Evolutionary conservation across 2,329 filamentous ascomycete species (phyloP), one percentile per base, ranked within the genome.

Genomic region (Sordariomycetes sp.): DNA sequence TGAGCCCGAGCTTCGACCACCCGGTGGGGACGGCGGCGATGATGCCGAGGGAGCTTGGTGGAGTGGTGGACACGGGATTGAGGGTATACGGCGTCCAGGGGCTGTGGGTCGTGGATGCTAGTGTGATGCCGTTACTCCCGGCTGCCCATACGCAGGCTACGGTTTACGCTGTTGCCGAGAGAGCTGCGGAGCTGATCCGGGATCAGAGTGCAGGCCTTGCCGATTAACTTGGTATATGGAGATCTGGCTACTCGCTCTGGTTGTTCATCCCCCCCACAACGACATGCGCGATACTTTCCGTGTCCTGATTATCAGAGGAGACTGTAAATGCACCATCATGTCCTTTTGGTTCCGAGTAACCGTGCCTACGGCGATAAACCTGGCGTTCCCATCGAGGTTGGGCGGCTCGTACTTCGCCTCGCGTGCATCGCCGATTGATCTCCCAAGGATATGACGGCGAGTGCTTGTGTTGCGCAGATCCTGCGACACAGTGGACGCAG

Each of bases 81-180:
- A 20, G 57, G 42, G 66, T 68, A n/a, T 64, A 67, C 28, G 67
- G 67, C 1, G 74, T 81, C 0, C 65, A 72, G 1, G 73, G 74
- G 0, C 67, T 85, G 54, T 70, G 81, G 3, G 81, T 84, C 6
- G 81, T 84, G 2, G 82, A 85, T 69, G 81, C 78, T 0, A 76
- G 73, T n/a, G 70, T 76, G 4, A 84, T 79, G 59, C 78, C 80
- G 15, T 59, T 58, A 12, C 28, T 64, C 15, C 62, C 63, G 35
- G 62, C 57, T 22, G 55, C 63, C 74, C 76, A 20, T 74, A 79
- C 61, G 25, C 58, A 55, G 61, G 77, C 77, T 71, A 74, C 76
- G 5, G 77, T 76, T 5, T 80, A 79, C 63, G 76, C 74, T 3
- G 77, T 80, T 61, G 77, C 74, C 0, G 77, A 80, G 65, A 4